A percentile compares a stretch with the other conserved stretches of the same genome.
Evolutionary conservation across 371 early-diverging fungal species (phyloP).

Genomic region (Parasitella parasitica): DNA sequence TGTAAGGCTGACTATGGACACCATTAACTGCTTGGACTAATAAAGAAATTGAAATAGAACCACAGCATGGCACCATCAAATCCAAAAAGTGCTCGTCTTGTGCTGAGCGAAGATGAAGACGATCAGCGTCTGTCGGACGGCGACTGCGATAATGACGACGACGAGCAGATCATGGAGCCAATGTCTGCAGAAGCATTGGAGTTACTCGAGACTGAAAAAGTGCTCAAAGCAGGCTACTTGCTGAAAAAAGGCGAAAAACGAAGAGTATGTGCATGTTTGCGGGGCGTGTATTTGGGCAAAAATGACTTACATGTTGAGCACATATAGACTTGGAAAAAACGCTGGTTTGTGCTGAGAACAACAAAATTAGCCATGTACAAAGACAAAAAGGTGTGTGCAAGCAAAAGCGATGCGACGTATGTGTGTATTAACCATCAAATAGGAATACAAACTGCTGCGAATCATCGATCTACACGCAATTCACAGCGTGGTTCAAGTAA

Average conservation of each 20-base stretch:
- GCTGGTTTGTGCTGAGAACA: slow-evolving; percentile 84
- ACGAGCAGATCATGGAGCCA: slow-evolving; percentile 45
- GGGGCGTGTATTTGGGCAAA: neutral
- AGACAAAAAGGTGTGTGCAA: slow-evolving; percentile 78
- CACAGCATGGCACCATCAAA: neutral
- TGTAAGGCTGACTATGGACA: neutral
- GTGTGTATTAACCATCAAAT: neutral
- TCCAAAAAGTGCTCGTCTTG: slow-evolving; percentile 26
- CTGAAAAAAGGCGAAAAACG: slow-evolving; percentile 80
- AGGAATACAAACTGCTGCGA: slow-evolving; percentile 80
- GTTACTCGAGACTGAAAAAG: slow-evolving; percentile 65
- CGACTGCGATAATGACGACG: slow-evolving; percentile 51
- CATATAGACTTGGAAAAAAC: slow-evolving; percentile 77
- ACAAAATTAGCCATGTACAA: slow-evolving; percentile 83
- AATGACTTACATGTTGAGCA: neutral
- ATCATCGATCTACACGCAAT: slow-evolving; percentile 76
- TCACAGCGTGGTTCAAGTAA: slow-evolving; percentile 74
- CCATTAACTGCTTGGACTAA: neutral
- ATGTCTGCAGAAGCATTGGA: slow-evolving; percentile 52
- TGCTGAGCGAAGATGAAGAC: slow-evolving; percentile 46
- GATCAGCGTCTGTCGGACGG: slow-evolving; percentile 38
- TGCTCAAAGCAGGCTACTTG: slow-evolving; percentile 67
- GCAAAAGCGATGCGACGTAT: neutral
- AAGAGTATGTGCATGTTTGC: slow-evolving; percentile 58
- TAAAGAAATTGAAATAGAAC: neutral